Base-by-base conservation (phyloP, 306 rosid genomes). In the Medicago lupulina region DNA sequence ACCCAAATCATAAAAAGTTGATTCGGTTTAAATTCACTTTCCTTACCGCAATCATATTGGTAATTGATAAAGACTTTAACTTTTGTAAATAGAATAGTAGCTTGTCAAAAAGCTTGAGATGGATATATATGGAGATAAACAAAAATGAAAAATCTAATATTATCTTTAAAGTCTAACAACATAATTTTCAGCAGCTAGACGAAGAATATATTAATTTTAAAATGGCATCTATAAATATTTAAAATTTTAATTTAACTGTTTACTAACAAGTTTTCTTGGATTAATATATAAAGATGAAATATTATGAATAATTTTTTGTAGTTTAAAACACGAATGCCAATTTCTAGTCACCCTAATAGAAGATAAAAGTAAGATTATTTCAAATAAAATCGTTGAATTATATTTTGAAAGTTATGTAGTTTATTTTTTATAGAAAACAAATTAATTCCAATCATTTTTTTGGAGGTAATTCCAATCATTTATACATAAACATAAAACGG, bases 1-100 rank as follows among this genome's bases (percentile, higher is more conserved):
- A 8, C 23, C 40, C 51, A 75, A 75, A 62, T 75, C 63, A 66
- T 49, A 16, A 36, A 36, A 63, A 59, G 23, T 49, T 18, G 63
- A 50, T 49, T 75, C 12, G 7, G 40, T 14, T 76, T 76, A 4
- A 75, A 64, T 49, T 63, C 53, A 18, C 13, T 51, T 76, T 76
- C 57, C 55, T 64, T 49, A 38, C 11, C 12, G 41, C 21, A 75
- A 64, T 17, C 79, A 62, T 50, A 60, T 13, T 36, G 62, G 28
- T 51, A 46, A 60, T 13, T 34, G 51, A 8, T 39, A 61, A 43
- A 74, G 38, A 6, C 62, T 43, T 49, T 18, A 55, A 55, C 31
- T 55, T 19, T 31, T 46, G 9, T 36, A 46, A 49, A 31, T 36
- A 64, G 16, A 64, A 41, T 14, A 36, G 2, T 28, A 62, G 23